Evolutionary conservation across 2,329 filamentous ascomycete genomes (phyloP), one percentile per base, ranked within the genome.

Genomic region (Fusarium mangiferae): DNA sequence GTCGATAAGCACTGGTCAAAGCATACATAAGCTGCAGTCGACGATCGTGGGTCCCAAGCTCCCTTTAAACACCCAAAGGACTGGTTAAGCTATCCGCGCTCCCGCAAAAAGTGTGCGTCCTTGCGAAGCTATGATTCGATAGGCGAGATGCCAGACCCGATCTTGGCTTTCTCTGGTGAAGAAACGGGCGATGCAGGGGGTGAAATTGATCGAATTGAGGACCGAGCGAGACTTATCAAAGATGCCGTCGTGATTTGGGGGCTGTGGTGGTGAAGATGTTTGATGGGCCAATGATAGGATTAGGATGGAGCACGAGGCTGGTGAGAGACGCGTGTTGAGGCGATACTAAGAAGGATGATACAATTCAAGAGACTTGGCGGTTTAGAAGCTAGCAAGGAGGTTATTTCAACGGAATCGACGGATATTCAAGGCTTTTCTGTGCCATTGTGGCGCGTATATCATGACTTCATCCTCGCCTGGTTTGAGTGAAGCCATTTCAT

Each of bases 261-360:
- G 65, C 18, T 56, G 56, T 64, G n/a, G 44, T 56, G 45, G 55
- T 55, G 24, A n/a, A 28, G 12, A 38, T 26, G n/a, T 39, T 39
- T 18, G 35, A 13, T 42, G 20, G n/a, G 66, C 75, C 75, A 77
- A 77, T 77, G 59, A 66, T 28, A 72, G 20, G 1, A 35, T 58
- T 24, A 63, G 60, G 56, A 57, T 72, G 49, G 39, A 56, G 75
- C 75, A 77, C 75, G 75, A 70, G 75, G 75, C 51, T 62, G 36
- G 26, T 12, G 30, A 61, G 66, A 73, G 41, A 66, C 65, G 64
- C 51, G 62, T 67, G 38, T 42, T 46, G 18, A 57, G 65, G 48
- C 46, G 33, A 68, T 46, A 13, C 26, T 30, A 26, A 24, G 33
- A 20, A 39, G 10, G 28, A 46, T 49, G 35, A 49, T 49, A 35